A percentile compares a stretch with the other conserved stretches of the same genome.
phyloP scores from a whole-genome alignment of 1,139 yeast species.

The Blastobotrys indianensis region DNA sequence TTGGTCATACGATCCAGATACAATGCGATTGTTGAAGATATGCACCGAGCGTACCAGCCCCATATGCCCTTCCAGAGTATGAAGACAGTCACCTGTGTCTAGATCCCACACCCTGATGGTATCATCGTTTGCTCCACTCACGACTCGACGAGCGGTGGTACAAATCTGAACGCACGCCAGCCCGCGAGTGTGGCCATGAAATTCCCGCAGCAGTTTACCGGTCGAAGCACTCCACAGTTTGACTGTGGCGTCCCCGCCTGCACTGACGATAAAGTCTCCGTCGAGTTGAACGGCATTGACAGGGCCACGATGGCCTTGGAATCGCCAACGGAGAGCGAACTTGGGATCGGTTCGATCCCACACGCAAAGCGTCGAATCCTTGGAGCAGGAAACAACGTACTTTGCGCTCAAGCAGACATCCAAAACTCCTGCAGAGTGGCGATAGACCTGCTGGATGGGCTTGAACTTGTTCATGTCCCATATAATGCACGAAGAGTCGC shows the following conservation, averaged over 20 bases:
- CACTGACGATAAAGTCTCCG: conserved; percentile 30
- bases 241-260: conserved; percentile 34
- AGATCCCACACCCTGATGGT: conserved; percentile 33
- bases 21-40: conserved; percentile 24
- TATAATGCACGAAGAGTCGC: conserved; percentile 32
- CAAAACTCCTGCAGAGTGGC: conserved; percentile 31
- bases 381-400: conserved; percentile 33
- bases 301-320: conserved; percentile 33
- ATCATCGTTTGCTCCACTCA: conserved; percentile 36
- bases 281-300: conserved; percentile 32
- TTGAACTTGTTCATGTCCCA: conserved; percentile 28
- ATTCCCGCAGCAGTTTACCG: conserved; percentile 24
- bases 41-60: conserved; percentile 32
- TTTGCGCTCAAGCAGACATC: conserved; percentile 27
- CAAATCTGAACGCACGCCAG: conserved; percentile 34
- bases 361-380: conserved; percentile 31
- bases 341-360: conserved; percentile 25
- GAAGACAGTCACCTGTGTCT: conserved; percentile 27
- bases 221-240: conserved; percentile 29
- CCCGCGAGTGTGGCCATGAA: conserved; percentile 34
- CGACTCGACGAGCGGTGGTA: conserved; percentile 21
- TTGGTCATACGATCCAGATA: conserved; percentile 37
- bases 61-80: conserved; percentile 30
- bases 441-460: conserved; percentile 24
- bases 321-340: conserved; percentile 17